A percentile compares a stretch with the other conserved stretches of the same genome.
Evolutionary conservation across 805 yeast species (phyloP).

Genomic region (Yamadazyma philogaea): DNA sequence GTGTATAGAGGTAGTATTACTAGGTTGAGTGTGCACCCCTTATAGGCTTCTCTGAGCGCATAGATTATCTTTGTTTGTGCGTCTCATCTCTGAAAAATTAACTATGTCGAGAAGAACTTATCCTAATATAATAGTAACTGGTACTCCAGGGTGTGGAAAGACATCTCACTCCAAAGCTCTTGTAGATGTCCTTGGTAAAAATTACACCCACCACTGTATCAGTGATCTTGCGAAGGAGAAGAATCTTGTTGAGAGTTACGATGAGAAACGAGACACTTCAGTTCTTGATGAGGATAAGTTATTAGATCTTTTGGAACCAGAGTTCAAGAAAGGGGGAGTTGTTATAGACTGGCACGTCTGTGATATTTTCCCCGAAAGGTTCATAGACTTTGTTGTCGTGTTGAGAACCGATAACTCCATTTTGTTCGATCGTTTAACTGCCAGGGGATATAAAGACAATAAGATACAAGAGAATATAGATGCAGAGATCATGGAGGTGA

Average conservation of each 20-base stretch:
- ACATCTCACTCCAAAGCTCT: conserved; percentile 60
- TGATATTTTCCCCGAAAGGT: conserved; percentile 89
- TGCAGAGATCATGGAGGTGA: conserved; percentile 95
- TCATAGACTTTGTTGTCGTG: conserved; percentile 90
- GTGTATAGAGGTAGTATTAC: no score
- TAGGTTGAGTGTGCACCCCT: no score
- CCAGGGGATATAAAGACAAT: conserved; percentile 73
- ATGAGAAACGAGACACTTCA: conserved; percentile 76
- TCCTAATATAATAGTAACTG: conserved; percentile 87
- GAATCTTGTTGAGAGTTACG: conserved; percentile 78
- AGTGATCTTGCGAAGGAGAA: conserved; percentile 80
- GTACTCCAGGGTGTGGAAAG: conserved; percentile 94
- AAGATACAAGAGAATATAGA: conserved; percentile 91
- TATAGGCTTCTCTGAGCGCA: background rate
- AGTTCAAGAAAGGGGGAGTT: conserved; percentile 80
- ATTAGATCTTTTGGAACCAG: conserved; percentile 74
- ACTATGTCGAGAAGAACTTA: conserved; percentile 32
- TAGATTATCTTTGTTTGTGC: no score
- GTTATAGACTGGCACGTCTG: conserved; percentile 97
- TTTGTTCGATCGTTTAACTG: conserved; percentile 70
- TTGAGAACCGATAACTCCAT: conserved; percentile 70
- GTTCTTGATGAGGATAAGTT: conserved; percentile 92
- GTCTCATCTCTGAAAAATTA: conserved; percentile 5
- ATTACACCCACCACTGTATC: conserved; percentile 55
- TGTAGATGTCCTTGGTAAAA: background rate